Conservation (phyloP, 1,284 basidiomycete species). For the Marasmius fiardii region DNA sequence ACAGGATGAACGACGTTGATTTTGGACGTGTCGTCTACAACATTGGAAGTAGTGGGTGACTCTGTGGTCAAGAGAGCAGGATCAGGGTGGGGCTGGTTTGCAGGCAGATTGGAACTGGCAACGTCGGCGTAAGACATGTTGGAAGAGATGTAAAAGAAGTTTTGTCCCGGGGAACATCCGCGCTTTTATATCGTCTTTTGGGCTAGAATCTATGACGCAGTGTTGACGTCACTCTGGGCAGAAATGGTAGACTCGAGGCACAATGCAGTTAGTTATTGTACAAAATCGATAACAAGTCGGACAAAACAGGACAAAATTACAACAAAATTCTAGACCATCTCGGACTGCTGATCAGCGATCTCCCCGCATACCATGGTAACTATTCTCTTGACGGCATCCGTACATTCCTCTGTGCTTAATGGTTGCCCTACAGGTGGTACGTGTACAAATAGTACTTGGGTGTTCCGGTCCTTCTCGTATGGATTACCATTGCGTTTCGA, state of each 20-base stretch:
- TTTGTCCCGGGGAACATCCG: neutral
- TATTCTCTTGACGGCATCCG: constrained; percentile 58
- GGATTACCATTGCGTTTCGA: constrained; percentile 50
- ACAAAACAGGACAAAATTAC: neutral
- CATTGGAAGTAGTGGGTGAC: constrained; percentile 33
- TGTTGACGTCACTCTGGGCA: neutral
- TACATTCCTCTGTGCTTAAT: constrained; percentile 59
- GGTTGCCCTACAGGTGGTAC: constrained; percentile 65
- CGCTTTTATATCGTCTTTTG: neutral
- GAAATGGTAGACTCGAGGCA: neutral
- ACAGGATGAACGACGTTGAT: constrained; percentile 49
- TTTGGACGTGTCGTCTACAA: constrained; percentile 50
- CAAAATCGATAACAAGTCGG: neutral
- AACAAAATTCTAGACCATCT: neutral
- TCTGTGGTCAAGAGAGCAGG: constrained; percentile 56
- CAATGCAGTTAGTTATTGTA: neutral
- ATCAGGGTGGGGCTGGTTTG: constrained; percentile 59
- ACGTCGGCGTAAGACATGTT: constrained; percentile 68
- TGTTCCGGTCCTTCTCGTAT: constrained; percentile 50
- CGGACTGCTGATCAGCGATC: constrained; percentile 8
- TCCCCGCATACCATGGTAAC: constrained; percentile 51
- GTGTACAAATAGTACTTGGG: constrained; percentile 68
- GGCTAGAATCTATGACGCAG: constrained; percentile 1
- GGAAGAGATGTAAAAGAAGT: constrained; percentile 2
- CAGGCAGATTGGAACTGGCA: constrained; percentile 53